These are phyloP conservation scores for Alternaria angustiovoidea DNA, from an alignment of 2,329 filamentous ascomycete species.

Conservation along the genomic window DNA sequence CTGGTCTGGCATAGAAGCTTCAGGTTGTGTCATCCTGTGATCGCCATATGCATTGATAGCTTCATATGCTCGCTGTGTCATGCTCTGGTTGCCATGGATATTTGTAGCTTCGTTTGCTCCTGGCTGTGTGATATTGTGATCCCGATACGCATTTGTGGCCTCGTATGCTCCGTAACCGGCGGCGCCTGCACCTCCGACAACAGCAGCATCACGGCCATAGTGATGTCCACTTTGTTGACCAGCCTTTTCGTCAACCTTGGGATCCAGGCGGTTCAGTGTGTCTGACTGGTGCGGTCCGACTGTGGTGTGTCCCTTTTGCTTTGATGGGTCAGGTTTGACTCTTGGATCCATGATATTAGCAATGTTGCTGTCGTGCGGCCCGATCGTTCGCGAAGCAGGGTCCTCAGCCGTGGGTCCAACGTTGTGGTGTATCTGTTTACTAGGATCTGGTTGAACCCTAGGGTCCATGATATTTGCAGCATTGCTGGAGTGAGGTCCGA, in stretches of 20 bases:
- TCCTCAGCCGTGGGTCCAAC: conserved; percentile 31
- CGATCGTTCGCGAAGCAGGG: conserved; percentile 38
- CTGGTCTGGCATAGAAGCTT: conserved; percentile 43
- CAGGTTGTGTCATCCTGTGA: conserved; percentile 41
- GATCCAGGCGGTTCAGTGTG: conserved; percentile 37
- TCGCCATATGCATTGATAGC: conserved; percentile 39
- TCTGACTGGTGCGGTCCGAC: conserved; percentile 39
- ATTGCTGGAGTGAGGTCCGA: conserved; percentile 46
- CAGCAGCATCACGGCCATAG: conserved; percentile 36
- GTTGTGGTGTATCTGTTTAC: conserved; percentile 29
- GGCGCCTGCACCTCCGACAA: conserved; percentile 42
- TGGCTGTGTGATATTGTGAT: conserved; percentile 42
- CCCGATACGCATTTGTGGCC: conserved; percentile 36
- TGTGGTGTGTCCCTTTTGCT: conserved; percentile 38
- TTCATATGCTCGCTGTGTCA: conserved; percentile 39
- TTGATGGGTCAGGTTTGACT: conserved; percentile 40
- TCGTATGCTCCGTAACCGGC: conserved; percentile 47
- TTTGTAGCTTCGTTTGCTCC: conserved; percentile 5
- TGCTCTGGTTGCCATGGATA: not conserved
- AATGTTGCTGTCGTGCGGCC: conserved; percentile 43
- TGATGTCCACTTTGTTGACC: conserved; percentile 28
- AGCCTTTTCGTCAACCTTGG: conserved; percentile 33
- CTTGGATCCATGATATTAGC: conserved; percentile 44
- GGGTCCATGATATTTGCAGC: conserved; percentile 48
- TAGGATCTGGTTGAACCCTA: conserved; percentile 31